These are phyloP conservation scores for Taphrina deformans DNA, from an alignment of 1,139 yeast genomes.

Conservation along the genomic window DNA sequence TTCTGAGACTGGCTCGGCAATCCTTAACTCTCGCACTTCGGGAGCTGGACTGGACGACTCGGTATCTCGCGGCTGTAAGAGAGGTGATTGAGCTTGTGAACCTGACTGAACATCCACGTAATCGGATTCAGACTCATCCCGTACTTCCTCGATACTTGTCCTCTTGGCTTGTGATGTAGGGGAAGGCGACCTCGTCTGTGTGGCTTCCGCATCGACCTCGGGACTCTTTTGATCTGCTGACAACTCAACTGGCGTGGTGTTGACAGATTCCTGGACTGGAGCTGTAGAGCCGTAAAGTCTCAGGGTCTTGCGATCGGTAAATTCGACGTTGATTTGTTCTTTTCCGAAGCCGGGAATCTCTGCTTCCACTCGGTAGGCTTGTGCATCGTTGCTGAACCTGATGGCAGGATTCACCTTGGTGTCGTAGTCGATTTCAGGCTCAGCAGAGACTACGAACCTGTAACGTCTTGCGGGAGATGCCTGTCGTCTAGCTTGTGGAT, in stretches of 20 bases:
- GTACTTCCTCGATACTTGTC: constrained; percentile 11
- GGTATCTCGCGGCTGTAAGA: neutral
- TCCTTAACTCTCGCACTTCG: neutral
- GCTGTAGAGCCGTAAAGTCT: constrained; percentile 5
- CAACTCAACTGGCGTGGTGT: neutral
- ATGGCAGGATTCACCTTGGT: neutral
- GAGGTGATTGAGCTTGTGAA: neutral
- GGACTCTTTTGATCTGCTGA: neutral
- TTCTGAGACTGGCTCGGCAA: neutral
- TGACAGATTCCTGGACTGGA: neutral
- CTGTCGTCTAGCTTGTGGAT: neutral
- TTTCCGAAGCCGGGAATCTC: constrained; percentile 10
- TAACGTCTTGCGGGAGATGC: neutral
- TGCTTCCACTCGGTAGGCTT: neutral
- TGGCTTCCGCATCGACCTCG: neutral
- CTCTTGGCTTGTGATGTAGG: neutral
- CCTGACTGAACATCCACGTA: neutral
- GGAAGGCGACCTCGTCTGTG: neutral
- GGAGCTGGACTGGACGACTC: neutral
- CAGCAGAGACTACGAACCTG: neutral
- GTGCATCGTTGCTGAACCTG: neutral
- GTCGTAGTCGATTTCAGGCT: neutral
- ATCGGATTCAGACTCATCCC: constrained; percentile 10
- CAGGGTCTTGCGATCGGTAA: neutral
- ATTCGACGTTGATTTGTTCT: constrained; percentile 8